These are phyloP conservation scores for Petunia axillaris DNA, from an alignment of 257 asterid genomes.

Conservation along the genomic window DNA sequence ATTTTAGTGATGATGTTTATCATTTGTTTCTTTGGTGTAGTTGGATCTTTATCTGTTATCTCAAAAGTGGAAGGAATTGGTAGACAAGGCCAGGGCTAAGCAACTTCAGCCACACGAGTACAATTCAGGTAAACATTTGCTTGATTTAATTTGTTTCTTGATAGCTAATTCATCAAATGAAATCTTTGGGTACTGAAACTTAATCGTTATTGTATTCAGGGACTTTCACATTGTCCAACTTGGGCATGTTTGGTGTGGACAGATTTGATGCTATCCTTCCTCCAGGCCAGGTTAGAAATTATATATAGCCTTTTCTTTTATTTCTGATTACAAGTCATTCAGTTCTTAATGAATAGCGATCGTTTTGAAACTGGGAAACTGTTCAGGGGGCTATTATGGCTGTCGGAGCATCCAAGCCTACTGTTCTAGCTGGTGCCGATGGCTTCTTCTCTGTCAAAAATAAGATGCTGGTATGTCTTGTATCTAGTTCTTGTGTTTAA, in stretches of 20 bases:
- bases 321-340: background rate
- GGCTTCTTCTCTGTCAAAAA: constrained; percentile 73
- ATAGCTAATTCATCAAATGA: background rate
- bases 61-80: constrained; percentile 82
- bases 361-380: constrained; percentile 22
- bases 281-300: constrained; percentile 75
- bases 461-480: constrained; percentile 74
- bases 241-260: constrained; percentile 97
- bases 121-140: constrained; percentile 57
- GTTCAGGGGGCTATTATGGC: constrained; percentile 95
- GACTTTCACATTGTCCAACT: constrained; percentile 79
- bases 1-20: background rate
- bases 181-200: background rate
- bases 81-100: constrained; percentile 86
- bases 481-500: background rate
- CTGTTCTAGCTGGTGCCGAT: constrained; percentile 62
- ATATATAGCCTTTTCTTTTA: background rate
- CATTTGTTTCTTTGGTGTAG: constrained; percentile 45
- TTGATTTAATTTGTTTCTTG: background rate
- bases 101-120: constrained; percentile 87
- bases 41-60: constrained; percentile 84
- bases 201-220: constrained; percentile 41
- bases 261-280: constrained; percentile 96
- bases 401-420: constrained; percentile 88
- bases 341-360: background rate